Evolutionary conservation across 169 alveolate genomes (phyloP).

Genomic region (Besnoitia besnoiti): DNA sequence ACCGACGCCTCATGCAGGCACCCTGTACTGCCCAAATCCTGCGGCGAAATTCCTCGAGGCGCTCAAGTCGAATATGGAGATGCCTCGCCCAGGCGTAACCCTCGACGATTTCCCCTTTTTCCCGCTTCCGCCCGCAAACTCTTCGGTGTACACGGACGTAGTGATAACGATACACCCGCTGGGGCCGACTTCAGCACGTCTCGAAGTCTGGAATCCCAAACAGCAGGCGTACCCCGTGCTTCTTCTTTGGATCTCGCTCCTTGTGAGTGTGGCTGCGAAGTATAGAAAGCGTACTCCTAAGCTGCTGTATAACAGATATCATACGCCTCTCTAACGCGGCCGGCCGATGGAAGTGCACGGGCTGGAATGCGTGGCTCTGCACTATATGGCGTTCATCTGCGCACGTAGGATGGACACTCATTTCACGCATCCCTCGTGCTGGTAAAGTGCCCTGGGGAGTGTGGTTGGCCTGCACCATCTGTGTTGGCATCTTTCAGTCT

Average conservation of each 20-base stretch:
- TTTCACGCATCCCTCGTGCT: no score
- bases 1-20: conserved; percentile 9
- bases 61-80: not conserved
- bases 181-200: not conserved
- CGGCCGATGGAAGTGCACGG: no score
- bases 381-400: no score
- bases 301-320: no score
- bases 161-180: conserved; percentile 6
- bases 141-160: conserved; percentile 6
- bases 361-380: no score
- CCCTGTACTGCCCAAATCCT: conserved; percentile 18
- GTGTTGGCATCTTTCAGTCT: no score
- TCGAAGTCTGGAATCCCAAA: conserved; percentile 35
- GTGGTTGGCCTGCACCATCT: no score
- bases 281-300: not conserved
- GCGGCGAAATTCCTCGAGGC: not conserved
- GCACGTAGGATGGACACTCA: no score
- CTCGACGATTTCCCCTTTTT: not conserved
- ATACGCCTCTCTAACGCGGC: no score
- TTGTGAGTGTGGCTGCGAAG: not conserved
- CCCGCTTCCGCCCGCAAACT: not conserved
- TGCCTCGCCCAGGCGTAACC: no score
- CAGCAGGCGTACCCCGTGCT: not conserved
- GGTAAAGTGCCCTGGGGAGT: no score
- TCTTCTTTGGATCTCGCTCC: conserved; percentile 22